Evolutionary conservation across 306 rosid genomes (phyloP).

Genomic region (Quillaja saponaria): DNA sequence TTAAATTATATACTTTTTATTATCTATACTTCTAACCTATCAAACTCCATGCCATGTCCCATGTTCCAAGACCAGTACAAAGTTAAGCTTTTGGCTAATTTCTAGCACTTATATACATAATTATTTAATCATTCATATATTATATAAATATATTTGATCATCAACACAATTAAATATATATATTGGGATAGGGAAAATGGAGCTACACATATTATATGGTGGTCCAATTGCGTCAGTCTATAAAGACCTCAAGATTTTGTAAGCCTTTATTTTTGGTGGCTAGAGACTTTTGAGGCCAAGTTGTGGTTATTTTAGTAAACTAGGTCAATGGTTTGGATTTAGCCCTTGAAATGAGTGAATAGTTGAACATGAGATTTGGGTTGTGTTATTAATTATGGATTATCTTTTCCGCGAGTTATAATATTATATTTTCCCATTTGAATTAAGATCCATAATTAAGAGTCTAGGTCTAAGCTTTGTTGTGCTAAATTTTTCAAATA

Average conservation of each 20-base stretch:
- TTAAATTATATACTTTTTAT: no score
- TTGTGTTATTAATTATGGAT: constrained; percentile 10
- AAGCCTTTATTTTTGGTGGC: constrained; percentile 10
- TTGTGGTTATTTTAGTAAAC: constrained; percentile 22
- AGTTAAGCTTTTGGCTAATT: constrained; percentile 23
- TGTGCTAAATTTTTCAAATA: no score
- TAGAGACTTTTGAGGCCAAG: constrained; percentile 26
- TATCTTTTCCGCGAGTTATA: background rate
- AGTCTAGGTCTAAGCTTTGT: no score
- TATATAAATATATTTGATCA: constrained; percentile 4
- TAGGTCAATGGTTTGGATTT: constrained; percentile 37
- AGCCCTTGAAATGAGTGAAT: constrained; percentile 19
- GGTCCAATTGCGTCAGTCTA: constrained; percentile 32
- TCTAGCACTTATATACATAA: no score
- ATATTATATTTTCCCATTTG: background rate
- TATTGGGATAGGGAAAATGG: no score
- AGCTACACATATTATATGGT: background rate
- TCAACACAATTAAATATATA: no score
- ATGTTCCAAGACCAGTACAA: constrained; percentile 18
- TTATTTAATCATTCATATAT: background rate
- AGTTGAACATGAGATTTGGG: constrained; percentile 15
- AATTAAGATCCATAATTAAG: no score
- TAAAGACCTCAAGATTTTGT: background rate
- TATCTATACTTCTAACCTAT: background rate
- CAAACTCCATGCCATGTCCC: no score